phyloP scores from a whole-genome alignment of 139 green algal species.

The Tetradesmus obliquus region DNA sequence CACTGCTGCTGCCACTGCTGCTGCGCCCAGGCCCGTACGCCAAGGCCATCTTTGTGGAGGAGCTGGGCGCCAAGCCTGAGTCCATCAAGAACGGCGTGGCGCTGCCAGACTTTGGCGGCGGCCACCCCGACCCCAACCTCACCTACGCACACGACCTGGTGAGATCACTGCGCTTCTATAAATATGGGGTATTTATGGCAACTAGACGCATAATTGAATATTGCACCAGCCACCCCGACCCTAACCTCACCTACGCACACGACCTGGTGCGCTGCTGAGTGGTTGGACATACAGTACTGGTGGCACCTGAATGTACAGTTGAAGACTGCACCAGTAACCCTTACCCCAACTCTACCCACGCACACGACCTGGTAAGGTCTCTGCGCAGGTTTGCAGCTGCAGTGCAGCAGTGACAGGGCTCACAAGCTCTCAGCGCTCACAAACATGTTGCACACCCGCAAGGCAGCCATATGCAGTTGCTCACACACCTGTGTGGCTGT shows the following conservation, averaged over 20 bases:
- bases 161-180: neutral
- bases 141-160: conserved; percentile 99
- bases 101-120: conserved; percentile 94
- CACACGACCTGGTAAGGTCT: conserved; percentile 91
- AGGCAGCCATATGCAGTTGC: too few species aligned
- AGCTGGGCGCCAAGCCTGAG: conserved; percentile 73
- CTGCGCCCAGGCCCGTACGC: conserved; percentile 89
- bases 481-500: too few species aligned
- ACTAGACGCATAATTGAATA: too few species aligned
- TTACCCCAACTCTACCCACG: conserved; percentile 99
- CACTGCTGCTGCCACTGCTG: neutral
- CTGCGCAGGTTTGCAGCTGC: neutral
- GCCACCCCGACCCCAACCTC: conserved; percentile 99
- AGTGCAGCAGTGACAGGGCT: too few species aligned
- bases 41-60: conserved; percentile 91
- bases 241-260: conserved; percentile 99
- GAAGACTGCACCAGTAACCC: conserved; percentile 69
- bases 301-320: neutral
- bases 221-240: conserved; percentile 96
- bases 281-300: too few species aligned
- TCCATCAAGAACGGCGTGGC: conserved; percentile 70
- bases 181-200: too few species aligned
- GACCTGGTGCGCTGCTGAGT: conserved; percentile 95
- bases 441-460: too few species aligned
- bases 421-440: too few species aligned